Evolutionary conservation across 306 rosid species (phyloP).

Genomic region (Cucumis sativus): Cucumber_9930_V3 NC_026656.2:2432001-2432500

Average conservation of each 20-base stretch:
- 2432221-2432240: slow-evolving; percentile 64
- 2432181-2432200: slow-evolving; percentile 54
- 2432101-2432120: slow-evolving; percentile 42
- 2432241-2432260: slow-evolving; percentile 20
- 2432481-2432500: slow-evolving; percentile 36
- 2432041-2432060: slow-evolving; percentile 57
- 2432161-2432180: slow-evolving; percentile 44
- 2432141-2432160: slow-evolving; percentile 50
- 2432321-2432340: slow-evolving; percentile 49
- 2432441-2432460: slow-evolving; percentile 42
- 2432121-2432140: slow-evolving; percentile 42
- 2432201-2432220: slow-evolving; percentile 47
- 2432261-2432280: slow-evolving; percentile 33
- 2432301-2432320: slow-evolving; percentile 44
- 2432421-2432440: slow-evolving; percentile 42
- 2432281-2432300: slow-evolving; percentile 60
- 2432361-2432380: slow-evolving; percentile 34
- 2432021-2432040: slow-evolving; percentile 28
- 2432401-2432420: slow-evolving; percentile 66
- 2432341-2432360: slow-evolving; percentile 42
- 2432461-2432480: slow-evolving; percentile 45
- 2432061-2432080: slow-evolving; percentile 51
- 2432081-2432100: slow-evolving; percentile 42
- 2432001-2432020: slow-evolving; percentile 48
- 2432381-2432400: slow-evolving; percentile 54